phyloP scores from a whole-genome alignment of 2,329 filamentous ascomycete genomes.

The Colletotrichum sp. region DNA sequence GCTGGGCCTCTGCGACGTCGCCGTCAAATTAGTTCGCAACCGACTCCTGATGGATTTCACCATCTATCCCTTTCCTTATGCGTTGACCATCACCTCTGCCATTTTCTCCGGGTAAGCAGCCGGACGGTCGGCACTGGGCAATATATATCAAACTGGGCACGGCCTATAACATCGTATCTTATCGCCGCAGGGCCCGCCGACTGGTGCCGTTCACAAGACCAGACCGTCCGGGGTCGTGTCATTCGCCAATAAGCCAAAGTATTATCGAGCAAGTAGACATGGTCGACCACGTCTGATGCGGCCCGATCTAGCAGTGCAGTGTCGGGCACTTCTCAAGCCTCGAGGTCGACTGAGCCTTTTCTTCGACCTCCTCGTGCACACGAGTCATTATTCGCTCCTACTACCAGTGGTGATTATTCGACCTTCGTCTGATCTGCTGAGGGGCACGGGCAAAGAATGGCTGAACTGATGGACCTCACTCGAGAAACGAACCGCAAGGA shows the following conservation, averaged over 20 bases:
- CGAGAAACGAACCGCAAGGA: not conserved
- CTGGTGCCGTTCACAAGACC: not conserved
- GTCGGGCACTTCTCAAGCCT: not conserved
- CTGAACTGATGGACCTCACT: not conserved
- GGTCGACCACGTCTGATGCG: not conserved
- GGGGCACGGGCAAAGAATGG: not conserved
- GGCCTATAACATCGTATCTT: not conserved
- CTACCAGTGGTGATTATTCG: not conserved
- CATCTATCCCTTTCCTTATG: not conserved
- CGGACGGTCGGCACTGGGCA: slow-evolving; percentile 1
- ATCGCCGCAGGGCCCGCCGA: not conserved
- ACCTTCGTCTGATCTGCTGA: not conserved
- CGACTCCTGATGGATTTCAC: not conserved
- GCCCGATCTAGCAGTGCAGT: not conserved
- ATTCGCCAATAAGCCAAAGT: not conserved
- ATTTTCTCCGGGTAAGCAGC: not conserved
- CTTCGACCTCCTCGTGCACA: not conserved
- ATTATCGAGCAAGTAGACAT: not conserved
- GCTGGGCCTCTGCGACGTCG: not conserved
- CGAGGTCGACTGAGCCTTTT: too few species aligned
- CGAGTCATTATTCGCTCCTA: not conserved
- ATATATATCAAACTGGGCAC: slow-evolving; percentile 12
- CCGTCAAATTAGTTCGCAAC: not conserved
- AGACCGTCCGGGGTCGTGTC: not conserved
- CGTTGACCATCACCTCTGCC: not conserved